Conservation (phyloP, 139 green algal genomes). For the Chlamydomonas sphaeroides region DNA sequence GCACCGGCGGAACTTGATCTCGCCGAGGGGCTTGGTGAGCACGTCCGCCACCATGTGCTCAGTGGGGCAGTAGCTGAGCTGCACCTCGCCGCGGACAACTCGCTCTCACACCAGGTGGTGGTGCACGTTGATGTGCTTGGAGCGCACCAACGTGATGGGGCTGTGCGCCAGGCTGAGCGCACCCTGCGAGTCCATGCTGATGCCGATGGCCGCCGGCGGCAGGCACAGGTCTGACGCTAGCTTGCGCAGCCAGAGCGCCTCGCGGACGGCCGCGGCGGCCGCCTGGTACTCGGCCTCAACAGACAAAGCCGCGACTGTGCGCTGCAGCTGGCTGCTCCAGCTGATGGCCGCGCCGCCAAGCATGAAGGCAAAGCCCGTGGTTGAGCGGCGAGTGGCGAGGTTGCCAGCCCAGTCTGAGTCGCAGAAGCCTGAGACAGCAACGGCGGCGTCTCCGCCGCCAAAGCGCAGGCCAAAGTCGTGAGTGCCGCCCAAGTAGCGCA, state of each 20-base stretch:
- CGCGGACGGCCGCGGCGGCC: slow-evolving; percentile 47
- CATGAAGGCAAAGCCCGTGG: slow-evolving; percentile 19
- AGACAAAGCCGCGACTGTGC: slow-evolving; percentile 58
- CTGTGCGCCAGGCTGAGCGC: background rate
- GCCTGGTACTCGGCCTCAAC: slow-evolving; percentile 59
- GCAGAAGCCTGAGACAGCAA: background rate
- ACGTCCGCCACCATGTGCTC: background rate
- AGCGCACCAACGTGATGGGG: background rate
- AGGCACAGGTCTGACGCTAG: slow-evolving; percentile 41
- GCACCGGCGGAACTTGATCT: background rate
- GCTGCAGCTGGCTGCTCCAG: slow-evolving; percentile 48
- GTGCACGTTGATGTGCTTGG: slow-evolving; percentile 9
- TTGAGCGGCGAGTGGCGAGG: slow-evolving; percentile 1
- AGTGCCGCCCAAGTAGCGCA: background rate
- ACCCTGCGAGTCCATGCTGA: background rate
- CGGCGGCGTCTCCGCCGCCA: background rate
- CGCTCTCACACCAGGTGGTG: slow-evolving; percentile 8
- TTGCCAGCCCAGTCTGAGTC: slow-evolving; percentile 35
- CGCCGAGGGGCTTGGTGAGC: background rate
- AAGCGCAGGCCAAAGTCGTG: background rate
- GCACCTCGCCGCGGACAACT: background rate
- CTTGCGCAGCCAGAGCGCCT: slow-evolving; percentile 57
- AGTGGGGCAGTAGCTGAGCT: background rate
- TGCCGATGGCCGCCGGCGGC: background rate
- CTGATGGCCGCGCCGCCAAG: background rate